Evolutionary conservation across 352 stramenopile genomes (phyloP).

Genomic region (Globisporangium splendens): DNA sequence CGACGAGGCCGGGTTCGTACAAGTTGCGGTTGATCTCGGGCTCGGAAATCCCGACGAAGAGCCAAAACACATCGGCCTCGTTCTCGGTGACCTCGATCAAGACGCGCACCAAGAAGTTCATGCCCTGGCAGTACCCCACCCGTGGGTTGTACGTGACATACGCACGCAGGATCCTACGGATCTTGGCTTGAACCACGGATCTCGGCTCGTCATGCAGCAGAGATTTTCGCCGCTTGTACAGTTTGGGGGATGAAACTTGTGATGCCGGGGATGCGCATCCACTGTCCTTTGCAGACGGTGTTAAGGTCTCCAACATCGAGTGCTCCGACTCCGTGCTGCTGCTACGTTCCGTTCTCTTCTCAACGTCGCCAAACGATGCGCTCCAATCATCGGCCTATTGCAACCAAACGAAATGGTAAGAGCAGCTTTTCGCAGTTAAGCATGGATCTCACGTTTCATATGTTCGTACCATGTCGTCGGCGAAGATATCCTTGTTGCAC

Average conservation of each 20-base stretch:
- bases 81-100: constrained; percentile 62
- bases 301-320: constrained; percentile 3
- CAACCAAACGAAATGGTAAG: not conserved
- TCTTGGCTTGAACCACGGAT: constrained; percentile 44
- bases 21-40: constrained; percentile 68
- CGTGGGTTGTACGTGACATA: constrained; percentile 81
- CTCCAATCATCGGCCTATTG: constrained; percentile 15
- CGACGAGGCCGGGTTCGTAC: constrained; percentile 70
- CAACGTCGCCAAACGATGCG: not conserved
- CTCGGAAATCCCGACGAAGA: constrained; percentile 77
- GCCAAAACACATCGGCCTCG: constrained; percentile 79
- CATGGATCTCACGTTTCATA: not conserved
- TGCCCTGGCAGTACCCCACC: constrained; percentile 86
- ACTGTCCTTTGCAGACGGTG: no score
- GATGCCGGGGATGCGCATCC: no score
- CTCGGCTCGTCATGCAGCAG: not conserved
- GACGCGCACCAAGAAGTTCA: constrained; percentile 80
- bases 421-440: not conserved
- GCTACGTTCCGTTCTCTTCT: not conserved
- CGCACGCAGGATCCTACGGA: constrained; percentile 71
- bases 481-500: constrained; percentile 57
- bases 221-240: no score
- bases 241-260: no score
- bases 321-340: constrained; percentile 1
- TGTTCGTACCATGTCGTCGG: constrained; percentile 19